These are phyloP conservation scores for Fusarium odoratissimum DNA, from an alignment of 2,329 filamentous ascomycete species.

Conservation along the genomic window DNA sequence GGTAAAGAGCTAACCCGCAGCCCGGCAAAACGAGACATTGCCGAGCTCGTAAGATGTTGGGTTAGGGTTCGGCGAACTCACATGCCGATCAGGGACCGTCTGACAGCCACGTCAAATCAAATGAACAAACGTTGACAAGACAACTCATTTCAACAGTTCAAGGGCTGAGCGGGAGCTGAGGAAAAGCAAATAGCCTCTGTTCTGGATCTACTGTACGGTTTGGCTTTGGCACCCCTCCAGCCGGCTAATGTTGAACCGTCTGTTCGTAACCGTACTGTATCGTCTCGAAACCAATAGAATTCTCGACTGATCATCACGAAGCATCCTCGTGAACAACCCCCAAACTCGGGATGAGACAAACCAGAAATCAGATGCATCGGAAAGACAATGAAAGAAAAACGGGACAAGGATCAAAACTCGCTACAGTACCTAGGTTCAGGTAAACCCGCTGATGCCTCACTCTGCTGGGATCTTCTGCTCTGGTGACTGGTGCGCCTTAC, in stretches of 20 bases:
- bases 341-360: conserved; percentile 1
- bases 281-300: not conserved
- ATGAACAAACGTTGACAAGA: conserved; percentile 18
- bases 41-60: not conserved
- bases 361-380: conserved; percentile 7
- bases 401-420: not conserved
- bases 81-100: conserved; percentile 16
- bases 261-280: not conserved
- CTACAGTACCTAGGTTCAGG: conserved; percentile 5
- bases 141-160: conserved; percentile 1
- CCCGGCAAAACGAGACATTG: not conserved
- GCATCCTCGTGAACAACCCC: conserved; percentile 16
- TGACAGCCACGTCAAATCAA: conserved; percentile 13
- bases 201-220: not conserved
- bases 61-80: conserved; percentile 8
- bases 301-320: conserved; percentile 20
- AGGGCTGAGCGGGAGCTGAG: not conserved
- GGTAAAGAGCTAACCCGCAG: conserved; percentile 10
- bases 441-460: conserved; percentile 9
- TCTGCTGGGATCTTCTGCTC: conserved; percentile 2
- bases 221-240: conserved; percentile 2
- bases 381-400: not conserved
- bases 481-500: conserved; percentile 21
- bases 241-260: not conserved
- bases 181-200: conserved; percentile 18